Conservation (phyloP, 2,329 filamentous ascomycete species). For the Talaromyces sp. region DNA sequence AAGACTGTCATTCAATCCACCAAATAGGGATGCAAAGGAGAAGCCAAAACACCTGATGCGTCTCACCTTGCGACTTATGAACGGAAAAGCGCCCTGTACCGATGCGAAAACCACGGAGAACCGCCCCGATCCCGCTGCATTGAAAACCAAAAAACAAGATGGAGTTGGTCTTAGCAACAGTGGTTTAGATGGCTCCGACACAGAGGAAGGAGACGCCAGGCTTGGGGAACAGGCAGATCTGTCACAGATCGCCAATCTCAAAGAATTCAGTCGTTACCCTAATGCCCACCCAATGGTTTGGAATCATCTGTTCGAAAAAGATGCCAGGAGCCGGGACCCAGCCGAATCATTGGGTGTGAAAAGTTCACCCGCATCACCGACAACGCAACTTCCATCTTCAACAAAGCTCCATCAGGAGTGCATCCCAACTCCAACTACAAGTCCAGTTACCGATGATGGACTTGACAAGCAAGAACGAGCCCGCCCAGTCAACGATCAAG, state of each 20-base stretch:
- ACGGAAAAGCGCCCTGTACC: background rate
- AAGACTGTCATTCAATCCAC: too few species aligned
- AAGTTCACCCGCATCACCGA: background rate
- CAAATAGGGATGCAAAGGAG: too few species aligned
- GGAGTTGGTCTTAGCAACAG: too few species aligned
- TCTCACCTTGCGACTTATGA: background rate
- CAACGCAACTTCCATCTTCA: background rate
- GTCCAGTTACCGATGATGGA: background rate
- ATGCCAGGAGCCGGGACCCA: background rate
- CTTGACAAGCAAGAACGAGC: background rate
- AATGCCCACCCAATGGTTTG: background rate
- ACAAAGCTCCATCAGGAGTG: background rate
- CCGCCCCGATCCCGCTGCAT: background rate
- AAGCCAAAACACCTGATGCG: background rate
- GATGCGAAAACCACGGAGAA: background rate
- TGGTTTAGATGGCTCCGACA: too few species aligned
- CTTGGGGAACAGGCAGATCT: too few species aligned
- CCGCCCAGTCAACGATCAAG: background rate
- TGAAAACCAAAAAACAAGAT: background rate
- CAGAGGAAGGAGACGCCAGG: too few species aligned
- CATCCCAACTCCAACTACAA: background rate
- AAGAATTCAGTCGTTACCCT: too few species aligned
- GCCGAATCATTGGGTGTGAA: background rate
- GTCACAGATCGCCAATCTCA: too few species aligned
- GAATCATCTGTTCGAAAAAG: background rate